Conservation (phyloP, 1,284 basidiomycete genomes). For the Rhodotorula sp. region DNA sequence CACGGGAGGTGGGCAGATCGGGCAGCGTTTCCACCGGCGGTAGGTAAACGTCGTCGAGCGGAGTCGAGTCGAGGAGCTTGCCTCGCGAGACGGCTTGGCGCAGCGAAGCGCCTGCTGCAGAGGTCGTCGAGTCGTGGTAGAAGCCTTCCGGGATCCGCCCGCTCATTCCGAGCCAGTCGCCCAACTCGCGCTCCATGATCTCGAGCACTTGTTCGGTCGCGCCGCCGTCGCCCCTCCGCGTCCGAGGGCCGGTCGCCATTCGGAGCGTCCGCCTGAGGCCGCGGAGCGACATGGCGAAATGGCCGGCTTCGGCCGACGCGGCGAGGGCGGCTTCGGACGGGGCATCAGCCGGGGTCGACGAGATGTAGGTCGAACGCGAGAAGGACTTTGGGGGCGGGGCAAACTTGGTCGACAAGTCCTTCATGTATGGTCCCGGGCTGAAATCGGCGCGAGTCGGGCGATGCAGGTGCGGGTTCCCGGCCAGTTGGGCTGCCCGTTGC, state of each 20-base stretch:
- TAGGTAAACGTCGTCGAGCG: conserved; percentile 23
- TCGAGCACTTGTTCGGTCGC: conserved; percentile 27
- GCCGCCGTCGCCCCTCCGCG: conserved; percentile 9
- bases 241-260: neutral
- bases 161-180: conserved; percentile 18
- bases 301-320: conserved; percentile 10
- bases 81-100: neutral
- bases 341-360: neutral
- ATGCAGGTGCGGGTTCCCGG: conserved; percentile 31
- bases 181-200: conserved; percentile 32
- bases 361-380: conserved; percentile 32
- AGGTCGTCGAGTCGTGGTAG: conserved; percentile 24
- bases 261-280: conserved; percentile 24
- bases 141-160: conserved; percentile 22
- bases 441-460: conserved; percentile 31
- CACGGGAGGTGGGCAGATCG: conserved; percentile 10
- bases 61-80: conserved; percentile 29
- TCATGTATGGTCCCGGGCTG: conserved; percentile 18
- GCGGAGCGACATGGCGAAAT: conserved; percentile 30
- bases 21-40: neutral
- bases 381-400: conserved; percentile 30
- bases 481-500: conserved; percentile 36
- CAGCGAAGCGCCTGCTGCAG: neutral
- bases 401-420: conserved; percentile 25
- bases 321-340: neutral